Percentiles rank a stretch among this genome's conserved stretches.
These are phyloP conservation scores for Neofusicoccum sp. DNA, from an alignment of 2,329 filamentous ascomycete species.

Conservation along the genomic window DNA sequence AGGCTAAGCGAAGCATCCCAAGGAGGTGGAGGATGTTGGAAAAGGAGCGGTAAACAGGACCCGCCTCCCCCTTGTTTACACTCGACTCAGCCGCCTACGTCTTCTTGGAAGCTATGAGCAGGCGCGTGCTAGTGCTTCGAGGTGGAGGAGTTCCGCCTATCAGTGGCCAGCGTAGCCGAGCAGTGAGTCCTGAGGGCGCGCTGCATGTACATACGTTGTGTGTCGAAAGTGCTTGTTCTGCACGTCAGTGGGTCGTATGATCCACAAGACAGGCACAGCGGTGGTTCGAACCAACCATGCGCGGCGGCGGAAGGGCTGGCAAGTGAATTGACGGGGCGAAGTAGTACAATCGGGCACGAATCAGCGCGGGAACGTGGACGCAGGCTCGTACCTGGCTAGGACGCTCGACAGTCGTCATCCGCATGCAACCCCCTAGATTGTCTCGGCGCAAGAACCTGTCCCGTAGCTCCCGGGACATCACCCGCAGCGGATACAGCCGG, in stretches of 20 bases:
- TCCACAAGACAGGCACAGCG: slow-evolving; percentile 10
- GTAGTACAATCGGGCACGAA: slow-evolving; percentile 17
- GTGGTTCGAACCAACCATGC: not conserved
- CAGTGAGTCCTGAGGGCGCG: not conserved
- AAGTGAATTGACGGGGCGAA: slow-evolving; percentile 5
- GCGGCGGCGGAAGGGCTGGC: not conserved
- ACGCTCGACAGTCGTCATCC: slow-evolving; percentile 15
- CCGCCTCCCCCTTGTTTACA: not conserved
- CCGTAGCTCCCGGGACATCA: slow-evolving; percentile 10
- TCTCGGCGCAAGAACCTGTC: slow-evolving; percentile 11
- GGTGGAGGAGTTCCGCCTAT: slow-evolving; percentile 9
- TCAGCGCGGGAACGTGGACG: slow-evolving; percentile 13
- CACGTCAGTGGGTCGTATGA: slow-evolving; percentile 15
- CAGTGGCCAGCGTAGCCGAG: slow-evolving; percentile 5
- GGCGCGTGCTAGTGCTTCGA: slow-evolving; percentile 2
- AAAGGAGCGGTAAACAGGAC: slow-evolving; percentile 15
- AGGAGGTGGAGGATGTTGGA: slow-evolving; percentile 2
- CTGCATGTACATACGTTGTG: slow-evolving; percentile 13
- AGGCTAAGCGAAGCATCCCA: slow-evolving; percentile 1
- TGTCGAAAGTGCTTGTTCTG: slow-evolving; percentile 19
- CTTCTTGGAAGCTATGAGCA: slow-evolving; percentile 15
- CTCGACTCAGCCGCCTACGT: slow-evolving; percentile 18
- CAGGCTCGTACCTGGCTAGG: slow-evolving; percentile 17
- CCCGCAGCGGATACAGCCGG: slow-evolving; percentile 16
- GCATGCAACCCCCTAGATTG: not conserved